A percentile compares a stretch with the other conserved stretches of the same genome.
These are phyloP conservation scores for Trichoderma guizhouense DNA, from an alignment of 2,329 filamentous ascomycete genomes.

Conservation along the genomic window DNA sequence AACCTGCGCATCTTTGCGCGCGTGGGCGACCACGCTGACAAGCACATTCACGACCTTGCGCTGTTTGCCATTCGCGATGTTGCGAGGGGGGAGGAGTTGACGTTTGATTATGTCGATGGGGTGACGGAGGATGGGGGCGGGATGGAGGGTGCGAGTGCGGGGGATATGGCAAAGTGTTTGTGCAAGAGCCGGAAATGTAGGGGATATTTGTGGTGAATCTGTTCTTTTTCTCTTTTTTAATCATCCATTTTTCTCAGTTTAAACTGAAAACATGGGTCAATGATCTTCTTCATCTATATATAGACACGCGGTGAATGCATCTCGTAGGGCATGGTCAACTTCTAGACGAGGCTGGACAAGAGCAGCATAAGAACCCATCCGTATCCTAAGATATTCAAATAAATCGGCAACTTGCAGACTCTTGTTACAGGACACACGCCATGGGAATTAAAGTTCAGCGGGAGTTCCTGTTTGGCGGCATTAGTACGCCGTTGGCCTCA, in stretches of 20 bases:
- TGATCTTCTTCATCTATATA: neutral
- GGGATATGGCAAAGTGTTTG: constrained; percentile 56
- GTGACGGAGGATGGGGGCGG: constrained; percentile 50
- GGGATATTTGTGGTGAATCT: constrained; percentile 62
- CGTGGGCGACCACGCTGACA: constrained; percentile 72
- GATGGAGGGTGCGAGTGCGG: constrained; percentile 34
- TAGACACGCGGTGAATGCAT: neutral
- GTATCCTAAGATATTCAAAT: neutral
- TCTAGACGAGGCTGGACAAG: neutral
- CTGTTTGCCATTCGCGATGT: constrained; percentile 71
- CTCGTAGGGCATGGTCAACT: neutral
- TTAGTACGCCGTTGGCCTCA: neutral
- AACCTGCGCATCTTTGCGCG: constrained; percentile 78
- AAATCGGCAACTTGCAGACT: neutral
- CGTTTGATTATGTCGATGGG: constrained; percentile 75
- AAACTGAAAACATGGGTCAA: too few relatives aligned
- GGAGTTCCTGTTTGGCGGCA: neutral
- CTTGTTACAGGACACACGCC: neutral
- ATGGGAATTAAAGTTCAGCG: neutral
- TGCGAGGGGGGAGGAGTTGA: constrained; percentile 63
- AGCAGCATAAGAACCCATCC: neutral
- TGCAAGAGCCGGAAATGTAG: constrained; percentile 66
- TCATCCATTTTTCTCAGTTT: too few relatives aligned
- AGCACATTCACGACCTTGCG: constrained; percentile 70
- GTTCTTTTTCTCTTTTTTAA: neutral